These are phyloP conservation scores for Neurospora sp. DNA, from an alignment of 495 filamentous ascomycete genomes.

Conservation along the genomic window DNA sequence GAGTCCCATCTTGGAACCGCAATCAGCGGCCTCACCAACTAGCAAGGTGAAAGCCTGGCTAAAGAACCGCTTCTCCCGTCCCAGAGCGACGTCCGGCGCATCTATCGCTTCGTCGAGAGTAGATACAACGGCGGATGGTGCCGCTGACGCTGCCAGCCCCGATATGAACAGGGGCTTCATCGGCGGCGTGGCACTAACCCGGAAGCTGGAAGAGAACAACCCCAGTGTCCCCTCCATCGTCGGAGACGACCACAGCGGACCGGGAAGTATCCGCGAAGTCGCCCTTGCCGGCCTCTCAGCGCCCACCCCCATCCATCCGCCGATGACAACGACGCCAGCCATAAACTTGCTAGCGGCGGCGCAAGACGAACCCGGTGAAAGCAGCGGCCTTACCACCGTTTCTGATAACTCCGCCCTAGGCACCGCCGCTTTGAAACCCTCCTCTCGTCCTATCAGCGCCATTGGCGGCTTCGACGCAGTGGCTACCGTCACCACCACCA, in stretches of 20 bases:
- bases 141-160: not conserved
- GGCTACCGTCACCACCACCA: not conserved
- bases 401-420: not conserved
- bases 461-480: constrained; percentile 4
- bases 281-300: constrained; percentile 36
- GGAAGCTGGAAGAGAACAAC: constrained; percentile 20
- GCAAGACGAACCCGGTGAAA: constrained; percentile 7
- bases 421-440: not conserved
- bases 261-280: constrained; percentile 37
- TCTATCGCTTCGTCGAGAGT: not conserved
- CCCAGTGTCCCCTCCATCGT: constrained; percentile 25
- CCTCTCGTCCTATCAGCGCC: not conserved
- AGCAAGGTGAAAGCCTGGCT: constrained; percentile 51
- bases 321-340: not conserved
- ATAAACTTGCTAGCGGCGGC: not conserved
- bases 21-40: constrained; percentile 15
- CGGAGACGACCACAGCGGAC: constrained; percentile 13
- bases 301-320: constrained; percentile 11
- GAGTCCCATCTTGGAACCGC: constrained; percentile 3
- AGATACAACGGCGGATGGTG: not conserved
- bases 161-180: constrained; percentile 30
- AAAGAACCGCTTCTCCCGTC: constrained; percentile 42
- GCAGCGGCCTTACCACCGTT: not conserved
- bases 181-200: constrained; percentile 33
- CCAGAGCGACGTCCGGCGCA: constrained; percentile 18